Conservation (phyloP, 345 rosid genomes). For the Aquilaria malaccensis region DNA sequence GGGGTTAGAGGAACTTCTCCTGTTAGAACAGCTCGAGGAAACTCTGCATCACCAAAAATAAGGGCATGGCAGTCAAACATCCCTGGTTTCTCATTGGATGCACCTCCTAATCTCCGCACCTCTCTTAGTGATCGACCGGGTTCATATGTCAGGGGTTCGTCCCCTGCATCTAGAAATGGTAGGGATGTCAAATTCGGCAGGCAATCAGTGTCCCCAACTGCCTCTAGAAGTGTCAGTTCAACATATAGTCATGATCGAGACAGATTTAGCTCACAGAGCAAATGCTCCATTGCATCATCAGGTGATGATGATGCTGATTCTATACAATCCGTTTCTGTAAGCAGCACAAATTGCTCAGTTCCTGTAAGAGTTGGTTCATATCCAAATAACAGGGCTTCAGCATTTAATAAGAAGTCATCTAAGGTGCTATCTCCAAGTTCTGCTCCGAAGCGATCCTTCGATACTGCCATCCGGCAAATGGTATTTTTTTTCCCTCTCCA, state of each 20-base stretch:
- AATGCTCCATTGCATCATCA: slow-evolving; percentile 86
- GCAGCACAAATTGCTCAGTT: slow-evolving; percentile 43
- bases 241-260: slow-evolving; percentile 90
- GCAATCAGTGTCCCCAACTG: slow-evolving; percentile 94
- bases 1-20: slow-evolving; percentile 79
- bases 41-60: slow-evolving; percentile 86
- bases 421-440: slow-evolving; percentile 56
- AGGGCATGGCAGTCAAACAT: slow-evolving; percentile 90
- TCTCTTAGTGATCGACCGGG: slow-evolving; percentile 91
- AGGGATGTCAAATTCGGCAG: slow-evolving; percentile 56
- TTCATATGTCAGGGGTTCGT: slow-evolving; percentile 91
- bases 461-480: slow-evolving; percentile 75
- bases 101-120: slow-evolving; percentile 97
- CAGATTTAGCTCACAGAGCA: slow-evolving; percentile 69
- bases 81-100: slow-evolving; percentile 93
- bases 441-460: slow-evolving; percentile 80
- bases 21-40: slow-evolving; percentile 58
- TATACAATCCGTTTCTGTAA: slow-evolving; percentile 47
- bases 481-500: slow-evolving; percentile 30
- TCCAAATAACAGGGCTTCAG: slow-evolving; percentile 57
- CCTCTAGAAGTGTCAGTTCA: slow-evolving; percentile 83
- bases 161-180: slow-evolving; percentile 93
- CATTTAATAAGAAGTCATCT: slow-evolving; percentile 51
- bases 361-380: slow-evolving; percentile 44
- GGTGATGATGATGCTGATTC: slow-evolving; percentile 81